Evolutionary conservation across 2,329 filamentous ascomycete genomes (phyloP).

Genomic region (Hymenoscyphus repandus): DNA sequence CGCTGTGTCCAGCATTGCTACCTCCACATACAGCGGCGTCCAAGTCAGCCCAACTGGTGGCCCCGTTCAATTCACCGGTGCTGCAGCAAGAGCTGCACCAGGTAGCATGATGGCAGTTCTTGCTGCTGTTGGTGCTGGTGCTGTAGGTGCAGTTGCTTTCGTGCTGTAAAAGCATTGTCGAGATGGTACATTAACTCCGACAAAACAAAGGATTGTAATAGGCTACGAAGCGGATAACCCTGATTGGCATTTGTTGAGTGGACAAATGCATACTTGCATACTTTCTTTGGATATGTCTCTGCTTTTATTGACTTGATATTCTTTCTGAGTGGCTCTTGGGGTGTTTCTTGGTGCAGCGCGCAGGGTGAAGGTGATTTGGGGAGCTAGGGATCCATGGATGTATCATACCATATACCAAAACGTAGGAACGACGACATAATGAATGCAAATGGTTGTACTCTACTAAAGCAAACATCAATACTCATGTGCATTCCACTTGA

Average conservation of each 20-base stretch:
- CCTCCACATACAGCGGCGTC: background rate
- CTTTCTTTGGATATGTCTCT: background rate
- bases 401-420: slow-evolving; percentile 1
- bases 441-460: slow-evolving; percentile 4
- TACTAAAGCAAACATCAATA: background rate
- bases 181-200: background rate
- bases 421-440: slow-evolving; percentile 3
- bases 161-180: background rate
- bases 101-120: background rate
- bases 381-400: background rate
- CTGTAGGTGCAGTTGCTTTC: slow-evolving; percentile 1
- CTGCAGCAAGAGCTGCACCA: background rate
- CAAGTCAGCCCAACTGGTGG: background rate
- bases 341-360: background rate
- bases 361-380: background rate
- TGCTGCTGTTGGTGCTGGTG: slow-evolving; percentile 2
- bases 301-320: background rate
- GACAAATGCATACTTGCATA: background rate
- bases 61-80: slow-evolving; percentile 2
- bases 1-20: background rate
- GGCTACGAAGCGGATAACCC: background rate
- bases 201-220: background rate
- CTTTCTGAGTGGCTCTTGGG: background rate
- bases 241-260: background rate
- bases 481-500: background rate